Evolutionary conservation across 768 basidiomycete genomes (phyloP).

Genomic region (Pleurotus platypus): DNA sequence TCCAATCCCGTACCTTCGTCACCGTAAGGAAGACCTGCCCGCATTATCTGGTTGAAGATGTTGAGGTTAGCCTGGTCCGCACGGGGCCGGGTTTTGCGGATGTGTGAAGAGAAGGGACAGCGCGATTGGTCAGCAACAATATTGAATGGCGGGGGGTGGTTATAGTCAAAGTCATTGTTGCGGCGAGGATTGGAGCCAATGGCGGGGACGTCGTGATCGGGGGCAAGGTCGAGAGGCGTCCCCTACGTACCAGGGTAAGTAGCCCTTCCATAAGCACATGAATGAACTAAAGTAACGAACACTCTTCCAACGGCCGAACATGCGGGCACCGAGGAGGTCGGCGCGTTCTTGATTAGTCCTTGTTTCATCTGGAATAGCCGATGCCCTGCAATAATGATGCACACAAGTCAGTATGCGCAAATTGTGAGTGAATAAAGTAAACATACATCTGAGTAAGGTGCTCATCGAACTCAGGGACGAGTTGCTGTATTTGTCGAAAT

Average conservation of each 20-base stretch:
- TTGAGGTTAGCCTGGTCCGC: constrained; percentile 14
- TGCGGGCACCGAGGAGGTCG: constrained; percentile 25
- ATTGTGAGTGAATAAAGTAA: background rate
- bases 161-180: constrained; percentile 27
- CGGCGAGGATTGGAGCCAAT: constrained; percentile 12
- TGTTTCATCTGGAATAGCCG: background rate
- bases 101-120: constrained; percentile 25
- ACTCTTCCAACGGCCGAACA: constrained; percentile 30
- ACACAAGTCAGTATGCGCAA: too few species aligned
- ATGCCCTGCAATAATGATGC: constrained; percentile 9
- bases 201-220: constrained; percentile 13
- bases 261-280: background rate
- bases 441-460: constrained; percentile 11
- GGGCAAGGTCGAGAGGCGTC: background rate
- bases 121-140: constrained; percentile 4
- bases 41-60: constrained; percentile 20
- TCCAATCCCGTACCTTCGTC: constrained; percentile 8
- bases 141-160: background rate
- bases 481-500: constrained; percentile 29
- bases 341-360: constrained; percentile 18
- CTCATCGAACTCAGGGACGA: constrained; percentile 26
- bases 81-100: constrained; percentile 25
- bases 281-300: constrained; percentile 12
- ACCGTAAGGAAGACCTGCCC: constrained; percentile 32
- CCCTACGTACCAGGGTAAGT: constrained; percentile 3